These are phyloP conservation scores for Podaxis carcinomalis DNA, from an alignment of 768 basidiomycete species.

Conservation along the genomic window DNA sequence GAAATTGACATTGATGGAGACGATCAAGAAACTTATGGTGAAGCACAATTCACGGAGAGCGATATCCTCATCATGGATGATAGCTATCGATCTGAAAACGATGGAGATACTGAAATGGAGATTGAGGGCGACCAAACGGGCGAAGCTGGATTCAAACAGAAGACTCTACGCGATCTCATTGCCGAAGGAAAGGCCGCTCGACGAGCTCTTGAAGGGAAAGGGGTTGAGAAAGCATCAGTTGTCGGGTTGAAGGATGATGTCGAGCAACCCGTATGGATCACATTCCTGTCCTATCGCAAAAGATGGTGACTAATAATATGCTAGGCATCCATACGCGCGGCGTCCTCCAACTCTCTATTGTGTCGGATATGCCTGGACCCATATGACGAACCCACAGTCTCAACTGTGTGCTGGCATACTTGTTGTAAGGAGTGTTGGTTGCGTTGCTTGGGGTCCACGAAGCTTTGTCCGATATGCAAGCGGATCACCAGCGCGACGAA, in stretches of 20 bases:
- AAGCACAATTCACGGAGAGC: constrained; percentile 71
- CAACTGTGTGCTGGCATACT: constrained; percentile 86
- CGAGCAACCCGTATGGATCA: constrained; percentile 44
- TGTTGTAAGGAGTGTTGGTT: constrained; percentile 83
- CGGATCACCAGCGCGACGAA: constrained; percentile 77
- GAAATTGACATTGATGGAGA: constrained; percentile 81
- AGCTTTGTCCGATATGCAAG: constrained; percentile 84
- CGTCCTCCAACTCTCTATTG: constrained; percentile 38
- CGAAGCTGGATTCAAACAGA: constrained; percentile 26
- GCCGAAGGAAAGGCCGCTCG: constrained; percentile 42
- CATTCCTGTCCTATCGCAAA: not conserved
- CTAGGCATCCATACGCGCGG: constrained; percentile 40
- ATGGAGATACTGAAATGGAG: constrained; percentile 39
- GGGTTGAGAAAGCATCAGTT: constrained; percentile 45
- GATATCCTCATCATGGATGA: constrained; percentile 48
- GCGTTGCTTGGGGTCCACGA: constrained; percentile 77
- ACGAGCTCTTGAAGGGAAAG: constrained; percentile 26
- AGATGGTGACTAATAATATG: not conserved
- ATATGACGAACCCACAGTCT: constrained; percentile 73
- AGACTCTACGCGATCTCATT: constrained; percentile 49
- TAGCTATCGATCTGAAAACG: constrained; percentile 19
- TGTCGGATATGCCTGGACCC: constrained; percentile 82
- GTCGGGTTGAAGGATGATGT: constrained; percentile 60
- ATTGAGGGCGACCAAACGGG: constrained; percentile 35
- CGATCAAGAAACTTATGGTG: constrained; percentile 62